Percentiles rank a stretch among this genome's conserved stretches.
Evolutionary conservation across 495 filamentous ascomycete genomes (phyloP).

Genomic region (Aspergillus sclerotioniger): DNA sequence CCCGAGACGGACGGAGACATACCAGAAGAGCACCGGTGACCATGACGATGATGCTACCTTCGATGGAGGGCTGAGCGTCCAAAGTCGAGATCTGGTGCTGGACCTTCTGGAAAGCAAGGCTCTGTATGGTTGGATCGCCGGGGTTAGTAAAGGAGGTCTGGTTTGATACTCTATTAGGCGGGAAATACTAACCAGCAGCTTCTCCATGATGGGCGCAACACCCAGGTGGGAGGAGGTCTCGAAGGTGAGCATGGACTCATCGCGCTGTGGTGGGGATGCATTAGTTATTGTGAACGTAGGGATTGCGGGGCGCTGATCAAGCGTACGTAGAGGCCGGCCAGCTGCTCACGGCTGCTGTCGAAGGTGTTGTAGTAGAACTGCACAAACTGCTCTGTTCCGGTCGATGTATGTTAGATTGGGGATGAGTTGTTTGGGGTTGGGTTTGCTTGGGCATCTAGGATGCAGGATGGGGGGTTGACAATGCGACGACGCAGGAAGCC

Average conservation of each 20-base stretch:
- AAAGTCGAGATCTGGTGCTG: constrained; percentile 64
- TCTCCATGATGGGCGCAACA: constrained; percentile 62
- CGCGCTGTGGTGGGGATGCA: constrained; percentile 54
- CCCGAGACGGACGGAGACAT: constrained; percentile 26
- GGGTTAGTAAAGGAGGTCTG: constrained; percentile 10
- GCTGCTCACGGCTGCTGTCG: constrained; percentile 59
- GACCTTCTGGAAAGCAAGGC: constrained; percentile 77
- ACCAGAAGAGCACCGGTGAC: constrained; percentile 84
- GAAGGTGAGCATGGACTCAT: constrained; percentile 90
- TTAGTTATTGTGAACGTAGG: constrained; percentile 3
- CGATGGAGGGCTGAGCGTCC: constrained; percentile 71
- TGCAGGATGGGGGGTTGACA: background rate
- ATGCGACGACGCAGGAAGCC: background rate
- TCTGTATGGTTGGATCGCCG: constrained; percentile 1
- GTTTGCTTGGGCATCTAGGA: background rate
- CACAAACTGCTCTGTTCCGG: constrained; percentile 70
- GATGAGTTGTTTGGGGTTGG: background rate
- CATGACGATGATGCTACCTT: constrained; percentile 72
- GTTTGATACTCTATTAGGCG: background rate
- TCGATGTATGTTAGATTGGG: constrained; percentile 18
- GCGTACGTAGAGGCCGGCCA: constrained; percentile 76
- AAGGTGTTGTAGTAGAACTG: constrained; percentile 87
- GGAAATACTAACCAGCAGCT: constrained; percentile 62
- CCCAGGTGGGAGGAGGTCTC: constrained; percentile 65
- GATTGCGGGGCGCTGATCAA: background rate